These are phyloP conservation scores for Secale cereale DNA, from an alignment of 176 grass and related monocot genomes.

Conservation along the genomic window DNA sequence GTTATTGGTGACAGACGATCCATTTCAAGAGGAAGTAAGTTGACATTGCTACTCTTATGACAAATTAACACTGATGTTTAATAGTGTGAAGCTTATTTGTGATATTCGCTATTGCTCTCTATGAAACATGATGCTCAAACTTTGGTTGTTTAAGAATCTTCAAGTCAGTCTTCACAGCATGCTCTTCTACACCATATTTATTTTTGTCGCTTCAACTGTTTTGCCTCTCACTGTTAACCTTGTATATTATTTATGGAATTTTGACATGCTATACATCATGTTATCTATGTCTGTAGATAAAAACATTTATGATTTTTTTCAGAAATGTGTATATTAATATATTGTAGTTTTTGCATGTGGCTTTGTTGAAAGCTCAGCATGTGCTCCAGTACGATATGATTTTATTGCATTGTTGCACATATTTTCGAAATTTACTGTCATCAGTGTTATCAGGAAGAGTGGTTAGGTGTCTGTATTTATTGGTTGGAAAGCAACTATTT, in stretches of 20 bases:
- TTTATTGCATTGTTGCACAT: not conserved
- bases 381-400: not conserved
- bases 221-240: not conserved
- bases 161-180: not conserved
- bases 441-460: not conserved
- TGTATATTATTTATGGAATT: not conserved
- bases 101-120: not conserved
- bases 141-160: not conserved
- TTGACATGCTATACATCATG: not conserved
- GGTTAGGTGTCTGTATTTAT: not conserved
- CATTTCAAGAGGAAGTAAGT: slow-evolving; percentile 98
- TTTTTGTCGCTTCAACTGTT: not conserved
- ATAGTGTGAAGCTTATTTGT: not conserved
- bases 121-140: not conserved
- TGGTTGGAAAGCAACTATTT: slow-evolving; percentile 5
- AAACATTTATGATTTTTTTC: not conserved
- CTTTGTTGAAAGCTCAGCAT: not conserved
- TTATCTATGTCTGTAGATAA: not conserved
- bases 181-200: slow-evolving; percentile 2
- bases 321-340: not conserved
- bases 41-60: slow-evolving; percentile 13
- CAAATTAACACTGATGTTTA: not conserved
- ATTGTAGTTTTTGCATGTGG: not conserved
- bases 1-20: slow-evolving; percentile 93
- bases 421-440: not conserved